Evolutionary conservation across 306 rosid species (phyloP).

Genomic region (Rubus idaeus): DNA sequence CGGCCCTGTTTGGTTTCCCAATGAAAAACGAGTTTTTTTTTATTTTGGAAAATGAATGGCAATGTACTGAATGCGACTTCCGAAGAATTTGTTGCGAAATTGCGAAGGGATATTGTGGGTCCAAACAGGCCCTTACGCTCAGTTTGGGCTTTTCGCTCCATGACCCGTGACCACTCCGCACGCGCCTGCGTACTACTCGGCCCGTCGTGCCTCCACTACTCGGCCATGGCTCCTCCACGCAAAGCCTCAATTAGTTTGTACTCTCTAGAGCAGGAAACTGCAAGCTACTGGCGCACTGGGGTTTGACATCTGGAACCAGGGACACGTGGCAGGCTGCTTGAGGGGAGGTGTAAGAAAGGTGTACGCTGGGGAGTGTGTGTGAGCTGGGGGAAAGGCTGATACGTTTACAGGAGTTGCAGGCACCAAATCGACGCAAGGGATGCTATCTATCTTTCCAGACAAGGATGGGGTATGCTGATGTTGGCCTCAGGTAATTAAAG

Average conservation of each 20-base stretch:
- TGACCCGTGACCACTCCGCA: constrained; percentile 28
- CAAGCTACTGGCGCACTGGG: background rate
- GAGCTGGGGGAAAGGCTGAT: background rate
- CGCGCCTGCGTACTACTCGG: constrained; percentile 17
- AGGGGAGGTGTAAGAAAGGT: background rate
- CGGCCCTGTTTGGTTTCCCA: constrained; percentile 14
- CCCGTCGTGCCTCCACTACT: constrained; percentile 18
- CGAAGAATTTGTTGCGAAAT: background rate
- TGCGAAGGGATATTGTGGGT: background rate
- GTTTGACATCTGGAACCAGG: rapidly evolving
- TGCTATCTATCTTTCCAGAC: background rate
- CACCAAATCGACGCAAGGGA: constrained; percentile 18
- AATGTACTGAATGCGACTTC: background rate
- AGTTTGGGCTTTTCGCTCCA: background rate
- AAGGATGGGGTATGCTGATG: background rate
- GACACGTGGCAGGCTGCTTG: background rate
- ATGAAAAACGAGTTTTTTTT: background rate
- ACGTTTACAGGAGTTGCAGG: constrained; percentile 13
- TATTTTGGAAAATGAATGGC: background rate
- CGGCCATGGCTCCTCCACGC: constrained; percentile 5
- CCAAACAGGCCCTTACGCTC: constrained; percentile 11
- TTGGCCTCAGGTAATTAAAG: background rate
- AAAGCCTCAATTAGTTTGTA: background rate
- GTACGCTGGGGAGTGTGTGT: background rate
- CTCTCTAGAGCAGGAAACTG: background rate